Percentiles rank a stretch among this genome's conserved stretches.
phyloP scores from a whole-genome alignment of 495 filamentous ascomycete genomes.

The Xylaria sp. region DNA sequence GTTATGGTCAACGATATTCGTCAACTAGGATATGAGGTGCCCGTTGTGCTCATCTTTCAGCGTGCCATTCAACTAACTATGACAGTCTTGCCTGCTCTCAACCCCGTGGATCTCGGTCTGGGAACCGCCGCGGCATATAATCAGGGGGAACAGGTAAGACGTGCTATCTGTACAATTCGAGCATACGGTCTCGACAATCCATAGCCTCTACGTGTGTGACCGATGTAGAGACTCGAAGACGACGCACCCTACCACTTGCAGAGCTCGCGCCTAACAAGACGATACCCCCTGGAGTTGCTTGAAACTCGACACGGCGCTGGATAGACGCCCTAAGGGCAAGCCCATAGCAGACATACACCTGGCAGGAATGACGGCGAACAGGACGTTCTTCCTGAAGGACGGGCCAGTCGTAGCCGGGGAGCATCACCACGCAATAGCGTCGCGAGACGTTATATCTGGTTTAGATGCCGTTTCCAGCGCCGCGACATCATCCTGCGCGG shows the following conservation, averaged over 20 bases:
- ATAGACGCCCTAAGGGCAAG: background rate
- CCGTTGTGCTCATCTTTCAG: background rate
- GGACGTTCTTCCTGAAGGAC: background rate
- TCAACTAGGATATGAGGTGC: background rate
- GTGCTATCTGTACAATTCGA: background rate
- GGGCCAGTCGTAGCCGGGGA: background rate
- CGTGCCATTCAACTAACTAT: background rate
- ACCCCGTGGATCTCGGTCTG: background rate
- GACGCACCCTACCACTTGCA: background rate
- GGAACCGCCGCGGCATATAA: background rate
- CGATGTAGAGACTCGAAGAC: background rate
- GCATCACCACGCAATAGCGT: slow-evolving; percentile 24
- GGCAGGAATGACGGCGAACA: background rate
- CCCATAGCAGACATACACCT: background rate
- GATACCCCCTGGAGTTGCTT: background rate
- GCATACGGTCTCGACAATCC: background rate
- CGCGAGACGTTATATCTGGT: slow-evolving; percentile 12
- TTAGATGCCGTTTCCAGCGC: background rate
- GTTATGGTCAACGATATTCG: background rate
- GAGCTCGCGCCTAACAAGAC: background rate
- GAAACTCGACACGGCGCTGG: background rate
- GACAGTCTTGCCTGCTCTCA: background rate
- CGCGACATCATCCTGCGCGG: background rate
- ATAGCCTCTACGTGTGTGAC: background rate
- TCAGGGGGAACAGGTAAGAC: background rate